Evolutionary conservation across 176 grass and related monocot genomes (phyloP).

Genomic region (Lolium rigidum): DNA sequence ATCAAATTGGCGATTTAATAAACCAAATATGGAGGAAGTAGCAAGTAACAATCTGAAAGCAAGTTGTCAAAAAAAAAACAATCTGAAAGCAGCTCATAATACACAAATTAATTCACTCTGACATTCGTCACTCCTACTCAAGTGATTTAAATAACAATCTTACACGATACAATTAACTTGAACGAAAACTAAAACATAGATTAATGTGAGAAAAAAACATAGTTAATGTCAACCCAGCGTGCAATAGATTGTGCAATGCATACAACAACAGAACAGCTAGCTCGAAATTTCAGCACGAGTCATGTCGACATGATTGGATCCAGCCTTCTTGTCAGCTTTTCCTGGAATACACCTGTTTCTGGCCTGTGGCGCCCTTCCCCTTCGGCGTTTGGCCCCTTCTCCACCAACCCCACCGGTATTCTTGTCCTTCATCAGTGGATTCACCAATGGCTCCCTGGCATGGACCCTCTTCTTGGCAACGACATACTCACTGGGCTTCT

Average conservation of each 20-base stretch:
- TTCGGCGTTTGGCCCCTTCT: background rate
- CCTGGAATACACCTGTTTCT: background rate
- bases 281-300: background rate
- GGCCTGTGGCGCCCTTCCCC: background rate
- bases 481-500: too few relatives aligned
- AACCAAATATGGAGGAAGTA: too few relatives aligned
- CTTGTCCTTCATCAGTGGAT: too few relatives aligned
- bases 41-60: too few relatives aligned
- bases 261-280: background rate
- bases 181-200: background rate
- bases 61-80: too few relatives aligned
- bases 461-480: constrained; percentile 54
- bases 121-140: background rate
- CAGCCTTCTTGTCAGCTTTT: background rate
- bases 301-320: background rate
- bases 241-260: background rate
- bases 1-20: too few relatives aligned
- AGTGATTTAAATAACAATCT: background rate
- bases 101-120: too few relatives aligned
- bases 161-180: background rate
- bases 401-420: too few relatives aligned
- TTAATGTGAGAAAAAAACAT: background rate
- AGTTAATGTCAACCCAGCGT: background rate
- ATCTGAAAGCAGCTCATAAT: too few relatives aligned
- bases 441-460: background rate